Evolutionary conservation across 2,329 filamentous ascomycete species (phyloP), one percentile per base, ranked within the genome.

Genomic region (Fusarium pilosicola): DNA sequence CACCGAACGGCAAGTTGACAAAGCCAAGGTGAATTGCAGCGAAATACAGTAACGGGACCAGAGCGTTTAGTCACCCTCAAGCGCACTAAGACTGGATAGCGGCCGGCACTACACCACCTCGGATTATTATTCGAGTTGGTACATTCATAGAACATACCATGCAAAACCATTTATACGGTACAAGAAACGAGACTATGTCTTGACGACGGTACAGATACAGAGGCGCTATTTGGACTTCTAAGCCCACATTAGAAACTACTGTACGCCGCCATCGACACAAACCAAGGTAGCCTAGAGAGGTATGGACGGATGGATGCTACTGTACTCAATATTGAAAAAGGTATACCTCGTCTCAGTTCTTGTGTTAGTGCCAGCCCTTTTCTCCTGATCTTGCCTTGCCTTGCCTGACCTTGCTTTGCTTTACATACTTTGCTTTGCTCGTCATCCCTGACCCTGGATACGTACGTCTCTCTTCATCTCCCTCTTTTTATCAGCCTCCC

Each of bases 351-450:
- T 73, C 71, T 69, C 60, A 70, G 57, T 62, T 42, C 52, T 64
- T 34, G 24, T 71, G 56, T 72, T 77, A 77, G 75, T 75, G 69
- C 73, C 75, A 75, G 72, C 72, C 72, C 66, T 75, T 60, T 66
- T 75, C 71, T 67, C 45, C 30, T 30, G 30, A 30, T 30, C 24
- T 46, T 28, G 44, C 45, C 28, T 62, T 73, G 56, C 73, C 65
- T 73, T 34, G 32, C 32, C 30, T 30, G 30, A 30, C 45, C 24
- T 46, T 28, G 44, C 73, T 67, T 73, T 34, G 32, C 32, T 34
- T 34, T 34, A 34, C 32, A 34, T 49, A 12, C 28, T 49, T 63
- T 71, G 42, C 68, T 67, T 73, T 68, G 65, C 62, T 65, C 67
- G 55, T 62, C 52, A 54, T 58, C 63, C 73, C 68, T 76, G 71